phyloP scores from a whole-genome alignment of 257 asterid genomes.

The Plantago elongata region DNA sequence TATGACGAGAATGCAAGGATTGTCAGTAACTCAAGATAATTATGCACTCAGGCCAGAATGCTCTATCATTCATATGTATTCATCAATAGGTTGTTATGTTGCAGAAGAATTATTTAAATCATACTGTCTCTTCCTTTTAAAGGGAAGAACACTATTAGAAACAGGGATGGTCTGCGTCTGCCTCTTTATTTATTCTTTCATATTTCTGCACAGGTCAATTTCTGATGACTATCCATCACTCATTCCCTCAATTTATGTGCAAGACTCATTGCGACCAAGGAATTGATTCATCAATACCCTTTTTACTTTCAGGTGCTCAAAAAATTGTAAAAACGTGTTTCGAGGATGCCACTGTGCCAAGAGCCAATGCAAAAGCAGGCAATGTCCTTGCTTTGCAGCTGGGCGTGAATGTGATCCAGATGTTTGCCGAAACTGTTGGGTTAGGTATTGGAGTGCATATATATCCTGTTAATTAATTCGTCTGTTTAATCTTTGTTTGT shows the following conservation, averaged over 20 bases:
- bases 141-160: no score
- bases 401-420: constrained; percentile 99
- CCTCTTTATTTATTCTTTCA: neutral
- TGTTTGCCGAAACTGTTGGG: constrained; percentile 99
- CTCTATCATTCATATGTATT: neutral
- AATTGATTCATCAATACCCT: neutral
- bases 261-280: neutral
- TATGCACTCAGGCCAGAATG: neutral
- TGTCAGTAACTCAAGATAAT: neutral
- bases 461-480: neutral
- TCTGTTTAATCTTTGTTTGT: neutral
- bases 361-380: constrained; percentile 98
- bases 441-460: constrained; percentile 50
- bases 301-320: constrained; percentile 66
- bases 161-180: no score
- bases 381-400: constrained; percentile 98
- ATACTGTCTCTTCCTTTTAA: no score
- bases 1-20: constrained; percentile 1
- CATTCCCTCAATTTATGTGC: constrained; percentile 1
- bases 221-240: neutral
- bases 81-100: no score
- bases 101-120: no score
- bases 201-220: neutral
- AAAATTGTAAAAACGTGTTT: constrained; percentile 90
- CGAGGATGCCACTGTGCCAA: constrained; percentile 99